A percentile compares a stretch with the other conserved stretches of the same genome.
Evolutionary conservation across 2,329 filamentous ascomycete species (phyloP).

Genomic region (Clarireedia monteithiana): DNA sequence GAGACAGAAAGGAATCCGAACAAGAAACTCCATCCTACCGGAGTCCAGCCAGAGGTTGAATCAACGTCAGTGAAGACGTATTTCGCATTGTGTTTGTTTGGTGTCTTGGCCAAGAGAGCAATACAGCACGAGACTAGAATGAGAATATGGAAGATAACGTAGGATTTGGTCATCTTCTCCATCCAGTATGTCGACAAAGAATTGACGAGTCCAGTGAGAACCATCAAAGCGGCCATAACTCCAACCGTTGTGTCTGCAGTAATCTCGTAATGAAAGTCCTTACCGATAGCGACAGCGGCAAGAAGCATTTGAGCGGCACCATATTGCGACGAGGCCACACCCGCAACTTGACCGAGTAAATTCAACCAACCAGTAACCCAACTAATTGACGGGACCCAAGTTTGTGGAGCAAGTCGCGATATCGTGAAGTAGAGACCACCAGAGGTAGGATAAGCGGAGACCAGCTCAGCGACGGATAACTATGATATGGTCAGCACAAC

Average conservation of each 20-base stretch:
- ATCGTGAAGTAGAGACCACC: conserved; percentile 49
- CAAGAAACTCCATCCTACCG: conserved; percentile 47
- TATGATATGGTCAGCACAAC: conserved; percentile 5
- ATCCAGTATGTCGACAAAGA: conserved; percentile 49
- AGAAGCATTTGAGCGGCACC: conserved; percentile 48
- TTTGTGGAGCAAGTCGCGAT: conserved; percentile 41
- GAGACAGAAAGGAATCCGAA: conserved; percentile 52
- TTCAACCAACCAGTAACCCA: conserved; percentile 43
- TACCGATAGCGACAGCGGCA: conserved; percentile 44
- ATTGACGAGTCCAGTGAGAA: conserved; percentile 46
- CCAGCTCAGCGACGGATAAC: conserved; percentile 31
- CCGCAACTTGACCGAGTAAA: conserved; percentile 40
- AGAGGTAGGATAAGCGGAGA: conserved; percentile 40
- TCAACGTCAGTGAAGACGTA: conserved; percentile 50
- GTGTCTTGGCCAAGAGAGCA: conserved; percentile 41
- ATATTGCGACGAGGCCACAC: conserved; percentile 50
- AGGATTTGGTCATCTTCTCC: conserved; percentile 49
- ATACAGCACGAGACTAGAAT: conserved; percentile 44
- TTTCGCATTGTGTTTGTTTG: conserved; percentile 41
- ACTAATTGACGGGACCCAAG: conserved; percentile 41
- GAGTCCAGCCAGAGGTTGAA: conserved; percentile 44
- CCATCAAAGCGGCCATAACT: conserved; percentile 46
- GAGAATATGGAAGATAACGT: conserved; percentile 49
- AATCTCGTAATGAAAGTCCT: conserved; percentile 39
- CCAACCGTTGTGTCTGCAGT: conserved; percentile 41